These are phyloP conservation scores for Wallemia ichthyophaga DNA, from an alignment of 1,284 basidiomycete species.

Conservation along the genomic window DNA sequence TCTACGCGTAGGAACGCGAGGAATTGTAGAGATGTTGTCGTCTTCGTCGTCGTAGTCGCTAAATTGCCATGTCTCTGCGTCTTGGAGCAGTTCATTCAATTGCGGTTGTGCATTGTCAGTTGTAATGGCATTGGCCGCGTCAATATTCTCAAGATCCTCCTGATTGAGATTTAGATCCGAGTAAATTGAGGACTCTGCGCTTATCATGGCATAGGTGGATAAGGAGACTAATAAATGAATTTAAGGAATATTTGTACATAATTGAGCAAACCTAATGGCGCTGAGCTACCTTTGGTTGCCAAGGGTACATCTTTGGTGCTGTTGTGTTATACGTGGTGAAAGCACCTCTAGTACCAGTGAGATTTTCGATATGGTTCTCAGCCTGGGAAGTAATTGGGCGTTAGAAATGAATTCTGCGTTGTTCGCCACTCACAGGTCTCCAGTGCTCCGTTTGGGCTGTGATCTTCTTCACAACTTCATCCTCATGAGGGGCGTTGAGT, in stretches of 20 bases:
- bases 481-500: conserved; percentile 40
- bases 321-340: conserved; percentile 66
- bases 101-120: too few species aligned
- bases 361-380: conserved; percentile 25
- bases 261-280: neutral
- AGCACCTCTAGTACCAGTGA: conserved; percentile 68
- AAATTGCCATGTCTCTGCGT: neutral
- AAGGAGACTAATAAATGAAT: too few species aligned
- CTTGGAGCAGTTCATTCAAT: neutral
- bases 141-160: neutral
- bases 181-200: neutral
- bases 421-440: conserved; percentile 2
- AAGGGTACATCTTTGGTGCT: conserved; percentile 44
- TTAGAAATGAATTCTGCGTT: neutral
- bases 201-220: neutral
- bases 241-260: too few species aligned
- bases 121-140: too few species aligned
- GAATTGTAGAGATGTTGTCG: neutral
- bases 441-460: conserved; percentile 19
- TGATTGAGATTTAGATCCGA: neutral
- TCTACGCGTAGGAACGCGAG: neutral
- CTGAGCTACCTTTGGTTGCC: conserved; percentile 39
- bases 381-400: neutral
- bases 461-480: conserved; percentile 32
- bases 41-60: neutral